phyloP scores from a whole-genome alignment of 2,329 filamentous ascomycete species.

The Fusarium sp. region DNA sequence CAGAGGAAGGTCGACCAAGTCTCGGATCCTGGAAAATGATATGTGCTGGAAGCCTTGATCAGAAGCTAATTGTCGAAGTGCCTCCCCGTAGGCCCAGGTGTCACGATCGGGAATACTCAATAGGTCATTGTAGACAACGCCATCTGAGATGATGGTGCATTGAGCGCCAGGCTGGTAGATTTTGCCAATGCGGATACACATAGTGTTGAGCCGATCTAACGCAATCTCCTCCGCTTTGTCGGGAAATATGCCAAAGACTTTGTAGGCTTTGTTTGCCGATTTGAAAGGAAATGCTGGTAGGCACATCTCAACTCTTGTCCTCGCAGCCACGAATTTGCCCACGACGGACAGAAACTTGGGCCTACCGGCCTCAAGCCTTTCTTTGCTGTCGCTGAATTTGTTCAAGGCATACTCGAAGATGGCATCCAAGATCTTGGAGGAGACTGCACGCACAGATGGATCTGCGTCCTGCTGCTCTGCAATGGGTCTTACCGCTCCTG shows the following conservation, averaged over 20 bases:
- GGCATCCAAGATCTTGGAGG: not conserved
- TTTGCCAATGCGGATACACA: constrained; percentile 43
- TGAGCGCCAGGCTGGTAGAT: constrained; percentile 45
- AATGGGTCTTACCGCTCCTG: not conserved
- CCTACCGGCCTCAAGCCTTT: not conserved
- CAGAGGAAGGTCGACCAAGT: constrained; percentile 55
- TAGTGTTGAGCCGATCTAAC: constrained; percentile 39
- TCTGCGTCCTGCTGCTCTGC: not conserved
- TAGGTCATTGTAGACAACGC: constrained; percentile 64
- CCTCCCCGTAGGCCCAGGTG: constrained; percentile 61
- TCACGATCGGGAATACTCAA: constrained; percentile 58
- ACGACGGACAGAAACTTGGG: not conserved
- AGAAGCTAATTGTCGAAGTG: constrained; percentile 51
- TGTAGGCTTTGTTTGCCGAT: constrained; percentile 48
- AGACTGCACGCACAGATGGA: not conserved
- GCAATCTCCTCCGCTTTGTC: constrained; percentile 49
- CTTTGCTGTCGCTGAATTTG: constrained; percentile 10
- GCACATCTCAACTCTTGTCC: constrained; percentile 26
- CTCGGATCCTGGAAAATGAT: constrained; percentile 57
- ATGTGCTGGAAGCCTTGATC: constrained; percentile 55
- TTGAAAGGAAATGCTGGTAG: constrained; percentile 49
- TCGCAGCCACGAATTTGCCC: not conserved
- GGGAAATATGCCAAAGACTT: constrained; percentile 46
- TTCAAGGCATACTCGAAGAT: constrained; percentile 18
- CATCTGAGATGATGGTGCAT: constrained; percentile 61